These are phyloP conservation scores for Amanita exitialis DNA, from an alignment of 768 basidiomycete genomes.

Conservation along the genomic window DNA sequence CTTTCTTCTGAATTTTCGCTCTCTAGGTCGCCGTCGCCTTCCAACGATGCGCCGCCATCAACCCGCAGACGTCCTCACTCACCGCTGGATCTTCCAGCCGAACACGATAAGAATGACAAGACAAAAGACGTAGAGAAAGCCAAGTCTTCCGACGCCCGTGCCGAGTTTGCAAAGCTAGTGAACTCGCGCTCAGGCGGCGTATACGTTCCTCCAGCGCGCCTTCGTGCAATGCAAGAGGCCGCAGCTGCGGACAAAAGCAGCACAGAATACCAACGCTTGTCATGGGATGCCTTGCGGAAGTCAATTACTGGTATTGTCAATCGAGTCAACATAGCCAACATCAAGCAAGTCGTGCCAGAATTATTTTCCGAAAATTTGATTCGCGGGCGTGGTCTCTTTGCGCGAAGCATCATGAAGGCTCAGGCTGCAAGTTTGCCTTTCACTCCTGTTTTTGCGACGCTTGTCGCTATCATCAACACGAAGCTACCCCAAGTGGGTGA, in stretches of 20 bases:
- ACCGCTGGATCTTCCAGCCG: constrained; percentile 21
- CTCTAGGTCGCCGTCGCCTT: constrained; percentile 21
- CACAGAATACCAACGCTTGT: constrained; percentile 85
- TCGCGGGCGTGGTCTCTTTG: constrained; percentile 86
- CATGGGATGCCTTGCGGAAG: constrained; percentile 97
- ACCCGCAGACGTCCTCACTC: constrained; percentile 36
- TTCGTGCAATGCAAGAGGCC: constrained; percentile 83
- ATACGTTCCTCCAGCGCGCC: constrained; percentile 91
- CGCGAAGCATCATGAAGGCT: constrained; percentile 95
- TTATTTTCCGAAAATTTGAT: constrained; percentile 91
- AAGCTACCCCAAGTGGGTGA: constrained; percentile 97
- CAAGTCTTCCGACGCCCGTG: constrained; percentile 58
- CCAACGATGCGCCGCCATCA: constrained; percentile 30
- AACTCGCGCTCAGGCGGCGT: constrained; percentile 85
- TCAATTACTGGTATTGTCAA: constrained; percentile 99
- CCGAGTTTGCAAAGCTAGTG: constrained; percentile 84
- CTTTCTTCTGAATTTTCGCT: not conserved
- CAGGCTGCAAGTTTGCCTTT: constrained; percentile 96
- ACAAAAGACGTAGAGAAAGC: constrained; percentile 15
- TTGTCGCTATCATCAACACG: constrained; percentile 93
- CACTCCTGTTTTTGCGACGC: constrained; percentile 91
- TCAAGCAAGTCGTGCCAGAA: constrained; percentile 88
- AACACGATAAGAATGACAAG: constrained; percentile 53
- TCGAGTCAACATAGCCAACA: constrained; percentile 94
- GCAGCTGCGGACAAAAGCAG: constrained; percentile 76